Percentiles rank a stretch among this genome's conserved stretches.
Evolutionary conservation across 2,329 filamentous ascomycete species (phyloP).

Genomic region (Cladosporium sp.): DNA sequence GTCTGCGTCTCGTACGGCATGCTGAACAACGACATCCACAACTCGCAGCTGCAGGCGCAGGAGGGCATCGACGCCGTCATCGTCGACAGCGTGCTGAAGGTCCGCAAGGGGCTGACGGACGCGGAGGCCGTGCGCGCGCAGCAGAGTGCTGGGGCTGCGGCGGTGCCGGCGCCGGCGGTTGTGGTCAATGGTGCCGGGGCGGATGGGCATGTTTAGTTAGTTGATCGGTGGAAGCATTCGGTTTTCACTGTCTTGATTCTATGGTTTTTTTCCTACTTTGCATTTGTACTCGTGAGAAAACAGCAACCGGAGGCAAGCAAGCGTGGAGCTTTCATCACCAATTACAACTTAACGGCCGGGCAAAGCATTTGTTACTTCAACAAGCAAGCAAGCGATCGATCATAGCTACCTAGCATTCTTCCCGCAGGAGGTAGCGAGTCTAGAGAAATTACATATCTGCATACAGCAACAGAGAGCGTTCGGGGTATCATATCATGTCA

Average conservation of each 20-base stretch:
- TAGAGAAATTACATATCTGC: too few species aligned
- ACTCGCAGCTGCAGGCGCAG: slow-evolving; percentile 86
- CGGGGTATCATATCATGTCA: background rate
- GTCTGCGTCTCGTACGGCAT: slow-evolving; percentile 94
- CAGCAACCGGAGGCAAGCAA: too few species aligned
- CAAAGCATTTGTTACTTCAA: too few species aligned
- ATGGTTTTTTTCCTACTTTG: background rate
- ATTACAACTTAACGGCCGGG: too few species aligned
- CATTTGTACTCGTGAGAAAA: too few species aligned
- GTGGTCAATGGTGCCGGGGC: too few species aligned
- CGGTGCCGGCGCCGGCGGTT: background rate
- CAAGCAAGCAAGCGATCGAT: too few species aligned
- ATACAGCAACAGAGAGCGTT: background rate
- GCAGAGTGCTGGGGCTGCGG: slow-evolving; percentile 1
- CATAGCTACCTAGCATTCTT: too few species aligned
- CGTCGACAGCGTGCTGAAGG: slow-evolving; percentile 88
- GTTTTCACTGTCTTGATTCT: background rate
- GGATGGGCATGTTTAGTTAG: background rate
- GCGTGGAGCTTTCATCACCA: too few species aligned
- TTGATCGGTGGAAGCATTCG: too few species aligned
- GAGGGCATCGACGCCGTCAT: slow-evolving; percentile 98
- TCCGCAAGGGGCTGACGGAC: slow-evolving; percentile 78
- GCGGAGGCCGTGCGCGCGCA: slow-evolving; percentile 15
- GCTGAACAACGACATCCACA: slow-evolving; percentile 77
- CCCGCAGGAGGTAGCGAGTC: too few species aligned